Base-by-base conservation (phyloP, 768 basidiomycete genomes). In the Lactarius evosmus region DNA sequence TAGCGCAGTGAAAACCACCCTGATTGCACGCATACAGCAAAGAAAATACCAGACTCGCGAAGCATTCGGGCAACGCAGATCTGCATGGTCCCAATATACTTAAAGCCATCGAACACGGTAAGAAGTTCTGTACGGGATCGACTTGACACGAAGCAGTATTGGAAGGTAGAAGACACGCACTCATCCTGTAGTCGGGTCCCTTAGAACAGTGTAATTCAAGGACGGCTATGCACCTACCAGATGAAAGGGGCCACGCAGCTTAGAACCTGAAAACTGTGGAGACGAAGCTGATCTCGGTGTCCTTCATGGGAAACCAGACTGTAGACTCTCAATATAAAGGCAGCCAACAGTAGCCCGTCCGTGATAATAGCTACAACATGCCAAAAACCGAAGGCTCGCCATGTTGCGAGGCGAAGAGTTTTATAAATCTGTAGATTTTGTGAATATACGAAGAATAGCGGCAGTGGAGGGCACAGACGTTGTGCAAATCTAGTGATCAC, bases 51-150 rank as follows among this genome's bases (percentile, higher is more conserved):
- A 22, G 93, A 95, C 75, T 98, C 94, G 71, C 89, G 87, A 66
- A 98, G 75, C 95, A 98, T 98, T 14, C 93, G 82, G 22, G 91
- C 86, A 2, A 96, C 86, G 65, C 95, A 95, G 32, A 98, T 93
- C 72, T 96, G 93, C 87, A 97, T 87, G 0, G 89, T 94, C 8
- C 95, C 95, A 52, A 98, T 85, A 69, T 91, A 91, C 85, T 93
- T 89, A 75, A 82, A 87, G 7, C 89, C 88, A 70, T 91, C 89
- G 66, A 93, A 91, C 11, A 94, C 76, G 0, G 91, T 92, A 25
- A 94, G 76, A 3, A 94, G 75, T 72, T 88, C 91, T 94, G 70
- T n/a, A 17, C 16, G 2, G 16, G 9, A 61, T 29, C 40, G 32
- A 8, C 5, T 46, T 14, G 46, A 36, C 19, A 27, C 32, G 34